These are phyloP conservation scores for Penicillium daleae DNA, from an alignment of 495 filamentous ascomycete species.

Conservation along the genomic window DNA sequence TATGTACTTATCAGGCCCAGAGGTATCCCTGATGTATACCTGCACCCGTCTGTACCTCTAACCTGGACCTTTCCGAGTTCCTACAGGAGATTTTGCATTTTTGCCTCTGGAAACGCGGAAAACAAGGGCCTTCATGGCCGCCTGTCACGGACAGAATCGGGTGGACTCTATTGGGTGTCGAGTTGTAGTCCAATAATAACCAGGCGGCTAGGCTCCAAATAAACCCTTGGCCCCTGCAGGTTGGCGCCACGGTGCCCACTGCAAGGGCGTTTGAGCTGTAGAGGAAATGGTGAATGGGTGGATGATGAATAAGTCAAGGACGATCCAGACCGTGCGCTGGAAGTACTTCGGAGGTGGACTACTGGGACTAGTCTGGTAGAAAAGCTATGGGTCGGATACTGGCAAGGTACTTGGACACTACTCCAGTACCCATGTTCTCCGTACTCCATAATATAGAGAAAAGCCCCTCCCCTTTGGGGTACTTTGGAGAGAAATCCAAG, in stretches of 20 bases:
- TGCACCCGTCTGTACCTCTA: not conserved
- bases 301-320: not conserved
- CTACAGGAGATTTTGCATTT: not conserved
- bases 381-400: too few relatives aligned
- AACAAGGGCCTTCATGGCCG: not conserved
- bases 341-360: not conserved
- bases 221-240: constrained; percentile 10
- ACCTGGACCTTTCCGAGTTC: not conserved
- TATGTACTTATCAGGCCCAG: not conserved
- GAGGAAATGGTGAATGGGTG: not conserved
- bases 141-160: constrained; percentile 4
- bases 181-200: constrained; percentile 2
- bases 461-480: constrained; percentile 1
- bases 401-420: too few relatives aligned
- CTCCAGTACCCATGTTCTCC: too few relatives aligned
- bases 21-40: not conserved
- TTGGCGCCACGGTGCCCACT: constrained; percentile 8
- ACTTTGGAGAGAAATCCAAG: constrained; percentile 4
- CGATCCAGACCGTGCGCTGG: constrained; percentile 13
- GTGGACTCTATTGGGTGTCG: not conserved
- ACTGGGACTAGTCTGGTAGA: not conserved
- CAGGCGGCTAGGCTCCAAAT: constrained; percentile 3
- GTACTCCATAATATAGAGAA: not conserved
- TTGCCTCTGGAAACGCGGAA: not conserved
- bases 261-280: constrained; percentile 9